Evolutionary conservation across 148 eudicot species (phyloP), one percentile per base, ranked within the genome.

Genomic region (Mesembryanthemum crystallinum): DNA sequence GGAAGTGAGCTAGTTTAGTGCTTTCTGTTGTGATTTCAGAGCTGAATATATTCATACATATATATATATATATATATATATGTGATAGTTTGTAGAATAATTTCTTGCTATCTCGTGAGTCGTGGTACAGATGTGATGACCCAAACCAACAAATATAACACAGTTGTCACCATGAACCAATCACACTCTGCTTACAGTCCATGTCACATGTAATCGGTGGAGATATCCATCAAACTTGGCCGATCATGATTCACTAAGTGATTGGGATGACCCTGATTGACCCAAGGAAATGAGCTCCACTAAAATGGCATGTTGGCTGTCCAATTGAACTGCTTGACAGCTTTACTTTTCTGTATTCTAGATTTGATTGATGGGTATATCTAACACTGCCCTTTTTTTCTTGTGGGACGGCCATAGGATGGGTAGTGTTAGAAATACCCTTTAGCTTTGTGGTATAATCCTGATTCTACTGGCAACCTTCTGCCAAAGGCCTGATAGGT

Each of bases 321-420:
- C 78, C 69, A 76, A 55, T 37, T 39, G 7, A 25, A 49, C 63
- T 64, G 73, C 75, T 79, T 52, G 75, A 71, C 77, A 67, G 68
- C 78, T 76, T 62, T 82, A 11, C 43, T 39, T 52, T 51, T 28
- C 49, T 64, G 54, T 45, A 55, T 78, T 62, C 77, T 63, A 70
- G 85, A 87, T 74, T 82, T 79, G 90, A 87, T 87, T 82, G 89
- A 87, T 76, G 78, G 77, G 65, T 71, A 73, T 77, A 43, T 27
- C 61, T 32, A 8, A 21, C 69, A 6, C 7, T 49, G 28, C 32
- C 25, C 29, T 15, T 3, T 12, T 32, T 15, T n/a, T 1, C 67
- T 8, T 49, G 83, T 83, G 64, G 86, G 86, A 73, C 83, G 35
- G 13, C n/a, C 49, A 69, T 80, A 72, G 84, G 77, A 85, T 77